Evolutionary conservation across 192 early-diverging fungal genomes (phyloP).

Genomic region (Podila minutissima): DNA sequence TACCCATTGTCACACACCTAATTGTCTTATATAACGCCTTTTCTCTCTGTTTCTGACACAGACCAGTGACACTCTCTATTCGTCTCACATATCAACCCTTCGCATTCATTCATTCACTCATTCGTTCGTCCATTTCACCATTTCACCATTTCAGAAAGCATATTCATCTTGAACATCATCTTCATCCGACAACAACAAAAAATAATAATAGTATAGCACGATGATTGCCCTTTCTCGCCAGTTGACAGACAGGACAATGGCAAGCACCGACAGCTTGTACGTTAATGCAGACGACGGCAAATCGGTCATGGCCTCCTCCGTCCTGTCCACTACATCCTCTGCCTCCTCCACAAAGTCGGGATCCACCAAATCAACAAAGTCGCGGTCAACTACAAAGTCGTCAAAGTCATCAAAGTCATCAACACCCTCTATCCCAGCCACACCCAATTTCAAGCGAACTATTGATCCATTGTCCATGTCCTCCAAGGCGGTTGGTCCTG

Average conservation of each 20-base stretch:
- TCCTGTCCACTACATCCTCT: constrained; percentile 9
- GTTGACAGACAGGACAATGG: constrained; percentile 8
- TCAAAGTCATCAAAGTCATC: constrained; percentile 26
- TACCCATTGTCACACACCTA: no score
- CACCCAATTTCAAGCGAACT: constrained; percentile 15
- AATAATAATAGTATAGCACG: neutral
- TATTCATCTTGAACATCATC: no score
- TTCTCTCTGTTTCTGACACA: no score
- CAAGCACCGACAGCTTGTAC: constrained; percentile 21
- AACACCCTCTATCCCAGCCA: constrained; percentile 9
- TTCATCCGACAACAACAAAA: no score
- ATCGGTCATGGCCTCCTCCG: constrained; percentile 5
- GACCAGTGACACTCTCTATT: no score
- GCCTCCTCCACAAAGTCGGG: constrained; percentile 20
- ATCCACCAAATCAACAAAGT: constrained; percentile 15
- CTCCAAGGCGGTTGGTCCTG: constrained; percentile 13
- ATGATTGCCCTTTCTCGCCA: constrained; percentile 16
- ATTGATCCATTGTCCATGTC: constrained; percentile 32
- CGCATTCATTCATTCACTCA: no score
- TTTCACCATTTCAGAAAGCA: no score
- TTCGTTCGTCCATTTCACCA: no score
- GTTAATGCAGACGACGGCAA: constrained; percentile 29
- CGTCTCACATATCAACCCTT: no score
- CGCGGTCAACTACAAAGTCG: constrained; percentile 23
- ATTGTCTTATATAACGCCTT: no score